Evolutionary conservation across 2,329 filamentous ascomycete genomes (phyloP).

Genomic region (Chaetomium sp.): DNA sequence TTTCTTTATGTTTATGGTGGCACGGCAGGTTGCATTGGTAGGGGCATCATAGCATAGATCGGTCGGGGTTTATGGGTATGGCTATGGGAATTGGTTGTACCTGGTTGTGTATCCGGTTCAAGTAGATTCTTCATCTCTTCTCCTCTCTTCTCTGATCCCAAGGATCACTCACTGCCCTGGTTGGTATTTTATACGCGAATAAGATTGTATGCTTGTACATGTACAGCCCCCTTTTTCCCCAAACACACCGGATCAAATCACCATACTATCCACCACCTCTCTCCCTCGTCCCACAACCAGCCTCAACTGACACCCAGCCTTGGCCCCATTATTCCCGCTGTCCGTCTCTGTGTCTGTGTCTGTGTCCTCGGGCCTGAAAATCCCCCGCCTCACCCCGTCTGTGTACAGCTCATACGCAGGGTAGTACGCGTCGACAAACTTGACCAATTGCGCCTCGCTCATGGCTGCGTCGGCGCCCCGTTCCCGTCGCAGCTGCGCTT

Average conservation of each 20-base stretch:
- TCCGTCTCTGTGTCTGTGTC: no score
- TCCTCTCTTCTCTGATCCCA: no score
- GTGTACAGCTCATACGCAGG: slow-evolving; percentile 67
- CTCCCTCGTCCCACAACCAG: slow-evolving; percentile 56
- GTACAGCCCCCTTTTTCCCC: background rate
- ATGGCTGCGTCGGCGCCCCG: slow-evolving; percentile 62
- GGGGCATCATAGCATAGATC: no score
- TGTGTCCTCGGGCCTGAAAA: slow-evolving; percentile 33
- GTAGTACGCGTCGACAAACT: slow-evolving; percentile 66
- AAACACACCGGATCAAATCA: slow-evolving; percentile 43
- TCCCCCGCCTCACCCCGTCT: slow-evolving; percentile 50
- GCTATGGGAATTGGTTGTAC: no score
- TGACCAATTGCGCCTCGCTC: slow-evolving; percentile 70
- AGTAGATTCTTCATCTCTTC: no score
- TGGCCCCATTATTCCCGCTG: background rate
- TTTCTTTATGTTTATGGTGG: no score
- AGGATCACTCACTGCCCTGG: no score
- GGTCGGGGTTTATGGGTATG: no score
- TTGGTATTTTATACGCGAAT: no score
- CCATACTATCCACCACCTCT: slow-evolving; percentile 49
- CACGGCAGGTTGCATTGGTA: no score
- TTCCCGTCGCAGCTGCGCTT: slow-evolving; percentile 58
- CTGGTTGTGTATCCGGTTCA: no score
- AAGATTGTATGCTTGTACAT: background rate
- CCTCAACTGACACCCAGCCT: slow-evolving; percentile 47